These are phyloP conservation scores for Catharanthus roseus DNA, from an alignment of 257 asterid genomes.

Conservation along the genomic window DNA sequence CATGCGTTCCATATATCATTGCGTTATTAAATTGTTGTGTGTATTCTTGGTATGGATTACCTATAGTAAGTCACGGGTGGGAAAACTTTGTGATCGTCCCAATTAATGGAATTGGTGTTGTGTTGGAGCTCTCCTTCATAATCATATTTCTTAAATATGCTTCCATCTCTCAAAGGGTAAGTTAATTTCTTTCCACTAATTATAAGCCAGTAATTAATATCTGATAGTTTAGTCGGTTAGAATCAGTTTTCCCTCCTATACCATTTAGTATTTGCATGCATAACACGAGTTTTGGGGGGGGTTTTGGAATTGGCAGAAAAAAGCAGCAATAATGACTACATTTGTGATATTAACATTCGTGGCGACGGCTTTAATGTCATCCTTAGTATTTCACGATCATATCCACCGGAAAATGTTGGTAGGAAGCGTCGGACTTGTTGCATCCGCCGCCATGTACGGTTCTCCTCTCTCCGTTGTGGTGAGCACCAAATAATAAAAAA, in stretches of 20 bases:
- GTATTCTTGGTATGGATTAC: slow-evolving; percentile 85
- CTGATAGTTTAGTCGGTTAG: too few relatives aligned
- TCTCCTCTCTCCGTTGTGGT: slow-evolving; percentile 73
- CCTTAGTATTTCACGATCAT: slow-evolving; percentile 43
- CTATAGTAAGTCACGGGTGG: slow-evolving; percentile 66
- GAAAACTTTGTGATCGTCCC: slow-evolving; percentile 66
- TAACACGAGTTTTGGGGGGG: background rate
- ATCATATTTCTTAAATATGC: slow-evolving; percentile 44
- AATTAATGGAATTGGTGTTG: slow-evolving; percentile 61
- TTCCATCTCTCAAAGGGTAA: slow-evolving; percentile 47
- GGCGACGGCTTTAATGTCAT: slow-evolving; percentile 37
- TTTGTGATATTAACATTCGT: slow-evolving; percentile 33
- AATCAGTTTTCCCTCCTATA: too few relatives aligned
- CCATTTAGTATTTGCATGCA: background rate
- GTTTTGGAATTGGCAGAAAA: slow-evolving; percentile 45
- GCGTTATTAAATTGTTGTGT: slow-evolving; percentile 59
- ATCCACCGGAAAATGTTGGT: slow-evolving; percentile 56
- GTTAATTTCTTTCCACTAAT: slow-evolving; percentile 1
- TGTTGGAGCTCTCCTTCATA: slow-evolving; percentile 61
- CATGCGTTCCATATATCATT: slow-evolving; percentile 62
- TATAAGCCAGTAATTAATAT: background rate
- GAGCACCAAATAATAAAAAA: slow-evolving; percentile 23
- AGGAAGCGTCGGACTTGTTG: slow-evolving; percentile 68
- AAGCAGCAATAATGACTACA: slow-evolving; percentile 32
- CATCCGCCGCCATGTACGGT: slow-evolving; percentile 67